Evolutionary conservation across 139 green algal species (phyloP), one percentile per base, ranked within the genome.

Genomic region (Penium margaritaceum): DNA sequence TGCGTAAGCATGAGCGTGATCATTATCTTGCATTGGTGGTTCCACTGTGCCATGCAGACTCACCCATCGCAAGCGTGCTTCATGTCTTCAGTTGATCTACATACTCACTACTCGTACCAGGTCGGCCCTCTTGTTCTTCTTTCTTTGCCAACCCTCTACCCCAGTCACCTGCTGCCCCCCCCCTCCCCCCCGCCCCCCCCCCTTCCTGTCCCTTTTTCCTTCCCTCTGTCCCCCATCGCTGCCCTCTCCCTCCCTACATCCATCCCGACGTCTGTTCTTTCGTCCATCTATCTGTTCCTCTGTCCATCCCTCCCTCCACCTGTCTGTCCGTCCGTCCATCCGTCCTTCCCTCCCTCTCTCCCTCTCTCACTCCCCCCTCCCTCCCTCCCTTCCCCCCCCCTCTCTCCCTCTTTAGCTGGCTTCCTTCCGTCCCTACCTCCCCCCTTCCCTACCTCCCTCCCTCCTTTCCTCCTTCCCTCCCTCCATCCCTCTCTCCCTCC

Each of bases 61-160:
- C 93, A 98, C 84, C 93, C 93, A 32, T 90, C 90, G 24, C 90
- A 95, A 83, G 90, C 90, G 17, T 98, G 93, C 85, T 98, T 98
- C 85, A 85, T 98, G 62, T 96, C 89, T 0, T 92, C 85, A 3
- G 85, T 98, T 15, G 93, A 98, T 70, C 81, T 98, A 1, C 93
- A 98, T 86, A 98, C 92, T 0, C 79, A 83, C 65, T 81, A 76
- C 60, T 82, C 72, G 30, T 84, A 84, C 53, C 75, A 81, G 67
- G 68, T 81, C 5, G 35, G 21, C 7, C 19, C 19, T 70, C 17
- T 66, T 17, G 14, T 19, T 66, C 14, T 37, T 66, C n/a, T n/a
- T n/a, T n/a, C n/a, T n/a, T n/a, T n/a, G n/a, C n/a, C n/a, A n/a
- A n/a, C n/a, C n/a, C n/a, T n/a, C n/a, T n/a, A n/a, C n/a, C n/a